Evolutionary conservation across 2,329 filamentous ascomycete species (phyloP).

Genomic region (Pezicula carpinea): DNA sequence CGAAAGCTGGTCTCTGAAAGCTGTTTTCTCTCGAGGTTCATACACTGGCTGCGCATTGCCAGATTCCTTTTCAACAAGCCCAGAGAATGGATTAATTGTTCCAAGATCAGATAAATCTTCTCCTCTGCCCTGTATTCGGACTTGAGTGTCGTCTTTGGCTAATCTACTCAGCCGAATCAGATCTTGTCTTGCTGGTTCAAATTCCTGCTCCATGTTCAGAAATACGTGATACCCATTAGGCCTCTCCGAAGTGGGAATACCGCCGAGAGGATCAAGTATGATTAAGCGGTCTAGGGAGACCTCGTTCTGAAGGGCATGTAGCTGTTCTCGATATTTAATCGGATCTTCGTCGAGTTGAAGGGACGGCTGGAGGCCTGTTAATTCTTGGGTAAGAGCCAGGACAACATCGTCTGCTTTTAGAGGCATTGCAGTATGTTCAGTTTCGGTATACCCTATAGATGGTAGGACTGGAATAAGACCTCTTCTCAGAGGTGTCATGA

Average conservation of each 20-base stretch:
- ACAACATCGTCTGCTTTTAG: constrained; percentile 61
- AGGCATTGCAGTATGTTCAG: constrained; percentile 41
- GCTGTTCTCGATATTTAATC: constrained; percentile 32
- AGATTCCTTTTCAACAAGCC: constrained; percentile 32
- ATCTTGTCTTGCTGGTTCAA: constrained; percentile 60
- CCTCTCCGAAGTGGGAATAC: constrained; percentile 64
- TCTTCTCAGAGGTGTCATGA: constrained; percentile 62
- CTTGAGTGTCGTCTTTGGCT: not conserved
- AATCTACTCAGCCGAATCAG: constrained; percentile 33
- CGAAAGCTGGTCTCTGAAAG: not conserved
- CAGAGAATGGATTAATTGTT: constrained; percentile 38
- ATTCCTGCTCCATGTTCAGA: constrained; percentile 92
- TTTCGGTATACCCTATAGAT: constrained; percentile 53
- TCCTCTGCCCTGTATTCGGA: not conserved
- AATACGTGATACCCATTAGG: constrained; percentile 71
- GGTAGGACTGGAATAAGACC: constrained; percentile 69
- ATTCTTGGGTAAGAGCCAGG: constrained; percentile 70
- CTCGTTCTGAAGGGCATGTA: constrained; percentile 40
- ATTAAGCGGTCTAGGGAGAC: constrained; percentile 79
- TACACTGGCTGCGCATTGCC: constrained; percentile 1
- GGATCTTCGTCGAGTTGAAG: constrained; percentile 36
- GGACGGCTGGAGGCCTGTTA: constrained; percentile 57
- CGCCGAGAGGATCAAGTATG: constrained; percentile 80
- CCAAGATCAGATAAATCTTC: constrained; percentile 18
- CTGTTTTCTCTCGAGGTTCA: not conserved